A percentile compares a stretch with the other conserved stretches of the same genome.
Conservation (phyloP, 2,329 filamentous ascomycete species). For the Fusarium sp. region DNA sequence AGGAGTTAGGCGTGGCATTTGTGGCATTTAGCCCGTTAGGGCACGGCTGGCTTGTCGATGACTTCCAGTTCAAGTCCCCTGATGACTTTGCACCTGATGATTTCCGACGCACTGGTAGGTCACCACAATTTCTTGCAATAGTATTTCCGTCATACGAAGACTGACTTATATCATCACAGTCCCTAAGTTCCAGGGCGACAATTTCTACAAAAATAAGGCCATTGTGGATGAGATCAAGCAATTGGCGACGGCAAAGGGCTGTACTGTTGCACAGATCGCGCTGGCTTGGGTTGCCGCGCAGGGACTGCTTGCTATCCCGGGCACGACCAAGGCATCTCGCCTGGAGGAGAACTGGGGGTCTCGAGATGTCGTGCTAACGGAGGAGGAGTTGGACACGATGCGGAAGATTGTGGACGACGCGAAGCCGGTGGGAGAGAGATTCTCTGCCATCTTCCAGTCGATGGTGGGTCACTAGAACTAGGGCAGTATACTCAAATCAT, state of each 20-base stretch:
- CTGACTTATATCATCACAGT: background rate
- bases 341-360: background rate
- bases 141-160: background rate
- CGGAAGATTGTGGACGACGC: background rate
- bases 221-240: slow-evolving; percentile 59
- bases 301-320: background rate
- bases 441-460: background rate
- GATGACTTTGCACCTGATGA: slow-evolving; percentile 61
- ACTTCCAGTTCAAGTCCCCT: slow-evolving; percentile 57
- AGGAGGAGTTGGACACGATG: background rate
- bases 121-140: no score
- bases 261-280: background rate
- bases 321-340: background rate
- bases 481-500: no score
- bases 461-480: no score
- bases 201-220: slow-evolving; percentile 49
- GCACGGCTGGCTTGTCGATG: slow-evolving; percentile 62
- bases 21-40: slow-evolving; percentile 63
- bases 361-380: background rate
- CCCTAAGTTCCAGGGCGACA: background rate
- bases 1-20: background rate
- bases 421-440: background rate
- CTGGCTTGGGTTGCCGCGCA: slow-evolving; percentile 1
- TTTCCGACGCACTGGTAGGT: slow-evolving; percentile 53
- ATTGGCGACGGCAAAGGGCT: slow-evolving; percentile 32